Percentiles rank a stretch among this genome's conserved stretches.
These are phyloP conservation scores for Candida verbasci DNA, from an alignment of 805 yeast genomes.

Conservation along the genomic window DNA sequence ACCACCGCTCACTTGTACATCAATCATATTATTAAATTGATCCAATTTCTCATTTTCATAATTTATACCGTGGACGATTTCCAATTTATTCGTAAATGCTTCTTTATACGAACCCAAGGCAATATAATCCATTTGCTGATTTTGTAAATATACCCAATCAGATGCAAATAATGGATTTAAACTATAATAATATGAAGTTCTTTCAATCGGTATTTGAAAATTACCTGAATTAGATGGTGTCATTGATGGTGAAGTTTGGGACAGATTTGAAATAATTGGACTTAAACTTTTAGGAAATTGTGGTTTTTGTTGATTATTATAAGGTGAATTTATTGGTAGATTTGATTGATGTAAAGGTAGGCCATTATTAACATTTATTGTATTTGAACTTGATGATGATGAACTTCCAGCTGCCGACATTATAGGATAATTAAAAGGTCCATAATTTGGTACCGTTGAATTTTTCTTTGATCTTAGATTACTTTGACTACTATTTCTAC, in stretches of 20 bases:
- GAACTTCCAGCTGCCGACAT: slow-evolving; percentile 4
- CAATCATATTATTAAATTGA: slow-evolving; percentile 9
- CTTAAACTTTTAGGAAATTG: not conserved
- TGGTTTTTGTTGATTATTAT: slow-evolving; percentile 5
- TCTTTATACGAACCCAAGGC: slow-evolving; percentile 81
- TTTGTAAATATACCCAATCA: slow-evolving; percentile 27
- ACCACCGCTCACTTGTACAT: slow-evolving; percentile 1
- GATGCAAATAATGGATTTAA: slow-evolving; percentile 30
- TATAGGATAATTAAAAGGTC: slow-evolving; percentile 9
- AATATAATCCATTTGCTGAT: slow-evolving; percentile 39
- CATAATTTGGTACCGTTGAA: slow-evolving; percentile 6
- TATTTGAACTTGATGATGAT: slow-evolving; percentile 1
- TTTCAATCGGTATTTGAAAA: slow-evolving; percentile 10
- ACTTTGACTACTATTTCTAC: slow-evolving; percentile 7
- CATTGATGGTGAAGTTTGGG: not conserved
- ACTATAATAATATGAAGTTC: slow-evolving; percentile 22
- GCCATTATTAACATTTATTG: not conserved
- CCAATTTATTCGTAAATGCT: slow-evolving; percentile 65
- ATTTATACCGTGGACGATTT: slow-evolving; percentile 36
- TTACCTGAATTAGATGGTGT: not conserved
- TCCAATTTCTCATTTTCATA: slow-evolving; percentile 19
- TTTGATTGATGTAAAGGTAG: not conserved
- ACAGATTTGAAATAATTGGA: slow-evolving; percentile 1
- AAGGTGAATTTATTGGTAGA: slow-evolving; percentile 5
- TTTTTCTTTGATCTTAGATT: slow-evolving; percentile 8